Conservation (phyloP, 129 eudicot species). For the Flaveria robusta region DNA sequence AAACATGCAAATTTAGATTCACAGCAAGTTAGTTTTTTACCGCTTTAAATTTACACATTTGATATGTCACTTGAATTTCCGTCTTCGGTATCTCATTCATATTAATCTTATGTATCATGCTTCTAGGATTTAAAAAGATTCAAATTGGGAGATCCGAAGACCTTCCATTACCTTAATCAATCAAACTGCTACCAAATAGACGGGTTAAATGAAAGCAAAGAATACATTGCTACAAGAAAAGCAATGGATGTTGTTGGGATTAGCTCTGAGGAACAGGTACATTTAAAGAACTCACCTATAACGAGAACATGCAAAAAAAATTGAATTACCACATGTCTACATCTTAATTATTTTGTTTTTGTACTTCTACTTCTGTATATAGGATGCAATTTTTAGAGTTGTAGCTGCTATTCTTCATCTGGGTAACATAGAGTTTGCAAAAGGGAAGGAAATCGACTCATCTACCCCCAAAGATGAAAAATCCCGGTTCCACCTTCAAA, state of each 20-base stretch:
- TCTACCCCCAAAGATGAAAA: constrained; percentile 96
- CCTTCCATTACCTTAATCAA: constrained; percentile 92
- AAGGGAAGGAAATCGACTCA: constrained; percentile 90
- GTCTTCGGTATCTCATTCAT: not conserved
- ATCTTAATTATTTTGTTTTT: not conserved
- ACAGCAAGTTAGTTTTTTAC: not conserved
- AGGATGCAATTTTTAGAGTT: constrained; percentile 97
- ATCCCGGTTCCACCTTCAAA: constrained; percentile 82
- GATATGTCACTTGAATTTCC: not conserved
- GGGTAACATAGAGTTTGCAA: constrained; percentile 86
- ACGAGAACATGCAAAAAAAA: not conserved
- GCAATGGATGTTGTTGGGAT: constrained; percentile 99
- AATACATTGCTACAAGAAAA: constrained; percentile 70
- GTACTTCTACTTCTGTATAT: constrained; percentile 19
- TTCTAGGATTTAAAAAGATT: constrained; percentile 72
- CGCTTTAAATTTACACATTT: not conserved
- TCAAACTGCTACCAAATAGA: constrained; percentile 82
- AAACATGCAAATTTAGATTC: constrained; percentile 6
- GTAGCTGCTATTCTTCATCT: constrained; percentile 98
- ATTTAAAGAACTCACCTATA: constrained; percentile 17
- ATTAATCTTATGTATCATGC: constrained; percentile 9
- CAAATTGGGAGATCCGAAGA: constrained; percentile 79
- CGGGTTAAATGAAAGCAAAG: constrained; percentile 82
- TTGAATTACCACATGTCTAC: constrained; percentile 8
- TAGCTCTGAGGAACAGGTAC: constrained; percentile 80